phyloP scores from a whole-genome alignment of 352 stramenopile species.

The Pythium dissotocum region DNA sequence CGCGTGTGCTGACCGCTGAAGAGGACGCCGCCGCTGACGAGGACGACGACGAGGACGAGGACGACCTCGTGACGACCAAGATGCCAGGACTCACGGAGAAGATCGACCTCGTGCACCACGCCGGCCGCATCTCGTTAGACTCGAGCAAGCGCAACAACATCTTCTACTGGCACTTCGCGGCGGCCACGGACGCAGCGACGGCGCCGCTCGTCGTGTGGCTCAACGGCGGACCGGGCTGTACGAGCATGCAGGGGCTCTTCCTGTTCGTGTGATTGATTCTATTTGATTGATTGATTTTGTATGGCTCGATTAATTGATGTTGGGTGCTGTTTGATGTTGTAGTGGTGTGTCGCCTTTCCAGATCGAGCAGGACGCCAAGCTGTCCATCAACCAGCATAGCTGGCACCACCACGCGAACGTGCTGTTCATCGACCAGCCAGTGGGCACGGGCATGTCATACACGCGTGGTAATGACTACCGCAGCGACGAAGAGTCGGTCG shows the following conservation, averaged over 20 bases:
- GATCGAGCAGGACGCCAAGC: constrained; percentile 47
- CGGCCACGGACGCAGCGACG: constrained; percentile 41
- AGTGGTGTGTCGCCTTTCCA: constrained; percentile 72
- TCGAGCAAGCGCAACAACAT: constrained; percentile 51
- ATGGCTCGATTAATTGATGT: background rate
- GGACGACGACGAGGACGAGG: constrained; percentile 14
- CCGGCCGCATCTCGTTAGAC: constrained; percentile 56
- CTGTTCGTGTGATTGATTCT: constrained; percentile 34
- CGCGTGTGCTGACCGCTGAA: background rate
- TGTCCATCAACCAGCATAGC: constrained; percentile 69
- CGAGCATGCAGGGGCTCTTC: constrained; percentile 80
- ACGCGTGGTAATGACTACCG: constrained; percentile 58
- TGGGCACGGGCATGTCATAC: constrained; percentile 79
- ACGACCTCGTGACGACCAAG: constrained; percentile 43
- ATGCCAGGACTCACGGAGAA: constrained; percentile 56
- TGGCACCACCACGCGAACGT: constrained; percentile 78
- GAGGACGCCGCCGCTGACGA: background rate
- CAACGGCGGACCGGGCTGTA: constrained; percentile 81
- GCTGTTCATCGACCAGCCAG: constrained; percentile 84
- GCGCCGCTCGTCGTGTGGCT: constrained; percentile 76
- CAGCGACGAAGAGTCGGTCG: constrained; percentile 44
- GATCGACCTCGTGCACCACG: constrained; percentile 64
- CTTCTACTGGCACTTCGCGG: constrained; percentile 85
- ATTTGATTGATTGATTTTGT: background rate
- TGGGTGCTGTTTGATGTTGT: background rate